Evolutionary conservation across 305 asterid species (phyloP).

Genomic region (Fraxinus greggii): DNA sequence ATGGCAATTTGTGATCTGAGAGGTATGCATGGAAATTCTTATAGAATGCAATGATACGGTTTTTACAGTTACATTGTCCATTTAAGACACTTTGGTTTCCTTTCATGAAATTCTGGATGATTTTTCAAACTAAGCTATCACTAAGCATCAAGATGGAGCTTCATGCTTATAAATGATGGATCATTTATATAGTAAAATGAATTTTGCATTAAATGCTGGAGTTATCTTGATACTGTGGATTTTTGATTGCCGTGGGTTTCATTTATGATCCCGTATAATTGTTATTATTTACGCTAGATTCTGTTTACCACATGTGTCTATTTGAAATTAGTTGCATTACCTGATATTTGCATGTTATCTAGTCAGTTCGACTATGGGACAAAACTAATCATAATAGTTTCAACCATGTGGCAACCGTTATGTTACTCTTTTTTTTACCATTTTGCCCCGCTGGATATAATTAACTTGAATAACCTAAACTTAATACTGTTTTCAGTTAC

Average conservation of each 20-base stretch:
- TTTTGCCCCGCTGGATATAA: not conserved
- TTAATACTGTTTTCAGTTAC: not conserved
- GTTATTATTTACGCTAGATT: not conserved
- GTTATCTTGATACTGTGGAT: not conserved
- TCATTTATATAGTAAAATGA: not conserved
- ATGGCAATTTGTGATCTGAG: not conserved
- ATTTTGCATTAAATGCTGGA: not conserved
- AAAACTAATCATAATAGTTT: not conserved
- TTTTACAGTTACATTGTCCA: constrained; percentile 18
- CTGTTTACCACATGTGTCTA: not conserved
- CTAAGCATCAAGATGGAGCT: not conserved
- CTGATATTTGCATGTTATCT: not conserved
- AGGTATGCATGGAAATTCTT: not conserved
- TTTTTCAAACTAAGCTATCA: not conserved
- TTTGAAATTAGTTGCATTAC: not conserved
- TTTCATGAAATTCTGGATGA: not conserved
- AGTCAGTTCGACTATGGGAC: not conserved
- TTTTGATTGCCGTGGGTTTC: not conserved
- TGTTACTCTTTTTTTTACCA: not conserved
- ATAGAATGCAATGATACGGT: not conserved
- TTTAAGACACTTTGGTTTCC: not conserved
- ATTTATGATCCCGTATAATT: not conserved
- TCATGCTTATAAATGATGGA: not conserved
- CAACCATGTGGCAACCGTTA: not conserved
- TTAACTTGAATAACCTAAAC: constrained; percentile 8